phyloP scores from a whole-genome alignment of 1,139 yeast species.

The Geotrichum fermentans region DNA sequence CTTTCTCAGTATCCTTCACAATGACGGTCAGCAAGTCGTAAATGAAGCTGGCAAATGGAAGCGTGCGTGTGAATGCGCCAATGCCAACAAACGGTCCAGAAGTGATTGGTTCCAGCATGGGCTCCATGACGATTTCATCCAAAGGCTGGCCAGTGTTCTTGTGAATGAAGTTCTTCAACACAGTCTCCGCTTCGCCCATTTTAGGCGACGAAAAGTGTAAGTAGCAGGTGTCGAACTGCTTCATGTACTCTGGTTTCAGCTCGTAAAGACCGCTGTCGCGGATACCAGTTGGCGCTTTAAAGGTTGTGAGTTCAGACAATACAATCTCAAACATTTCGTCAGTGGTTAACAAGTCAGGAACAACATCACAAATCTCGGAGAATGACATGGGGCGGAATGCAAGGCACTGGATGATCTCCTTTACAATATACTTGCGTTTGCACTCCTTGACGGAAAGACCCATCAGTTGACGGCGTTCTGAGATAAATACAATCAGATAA shows the following conservation, averaged over 20 bases:
- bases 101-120: slow-evolving; percentile 34
- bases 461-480: slow-evolving; percentile 61
- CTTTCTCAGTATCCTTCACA: slow-evolving; percentile 17
- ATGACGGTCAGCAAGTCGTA: slow-evolving; percentile 26
- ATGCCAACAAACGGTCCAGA: slow-evolving; percentile 36
- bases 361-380: slow-evolving; percentile 59
- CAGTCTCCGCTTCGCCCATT: slow-evolving; percentile 66
- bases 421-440: slow-evolving; percentile 49
- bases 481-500: slow-evolving; percentile 61
- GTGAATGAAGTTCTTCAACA: slow-evolving; percentile 47
- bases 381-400: slow-evolving; percentile 71
- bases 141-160: slow-evolving; percentile 28
- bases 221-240: slow-evolving; percentile 71
- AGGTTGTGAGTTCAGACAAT: slow-evolving; percentile 56
- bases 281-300: slow-evolving; percentile 57
- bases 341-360: slow-evolving; percentile 67
- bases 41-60: slow-evolving; percentile 35
- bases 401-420: slow-evolving; percentile 73
- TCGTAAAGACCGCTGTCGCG: slow-evolving; percentile 67
- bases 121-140: slow-evolving; percentile 36
- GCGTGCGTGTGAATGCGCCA: slow-evolving; percentile 36
- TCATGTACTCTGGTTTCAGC: slow-evolving; percentile 54
- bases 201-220: slow-evolving; percentile 72
- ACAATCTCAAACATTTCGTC: slow-evolving; percentile 73
- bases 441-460: slow-evolving; percentile 51